Evolutionary conservation across 176 grass and related monocot genomes (phyloP), one percentile per base, ranked within the genome.

Genomic region (Triticum turgidum): DNA sequence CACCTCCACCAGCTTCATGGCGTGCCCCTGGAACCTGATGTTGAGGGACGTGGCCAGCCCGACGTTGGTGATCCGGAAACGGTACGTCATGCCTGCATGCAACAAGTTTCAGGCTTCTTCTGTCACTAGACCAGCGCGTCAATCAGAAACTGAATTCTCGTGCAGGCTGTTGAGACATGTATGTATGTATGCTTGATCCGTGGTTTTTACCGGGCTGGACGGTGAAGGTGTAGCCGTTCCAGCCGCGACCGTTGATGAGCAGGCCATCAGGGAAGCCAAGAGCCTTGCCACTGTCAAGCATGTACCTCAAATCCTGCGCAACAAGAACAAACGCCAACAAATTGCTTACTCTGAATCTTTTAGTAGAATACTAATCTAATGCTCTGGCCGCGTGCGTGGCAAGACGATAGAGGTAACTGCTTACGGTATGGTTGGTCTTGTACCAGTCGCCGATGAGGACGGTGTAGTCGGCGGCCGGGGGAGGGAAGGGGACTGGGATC

Each of bases 401-500:
- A 17, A 68, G 33, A 33, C 64, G 63, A 13, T 20, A 70, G 20
- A 12, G 13, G 63, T 47, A 39, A 5, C 2, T 45, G 24, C 80
- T 32, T 89, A 98, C 96, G 12, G 83, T 91, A 78, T 98, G 96
- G 84, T 94, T 94, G 80, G 90, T 87, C 86, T 92, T 98, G 93
- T 85, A 98, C 96, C 96, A 98, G 83, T 98, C 96, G 29, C 96
- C 96, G 61, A 91, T 77, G 69, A 98, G 75, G 6, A 86, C 20
- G 82, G 93, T 89, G 82, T 92, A 95, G 78, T 98, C 91, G 4
- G 90, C 91, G 42, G 96, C 93, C 3, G 96, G 96, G 13, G 96
- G 89, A 11, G 96, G 93, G 84, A 98, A 98, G 0, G 96, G 96
- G 63, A 98, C 91, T 3, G 93, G 96, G 87, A 98, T 95, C 85